phyloP scores from a whole-genome alignment of 352 stramenopile genomes.

The Globisporangium echinulatum region DNA sequence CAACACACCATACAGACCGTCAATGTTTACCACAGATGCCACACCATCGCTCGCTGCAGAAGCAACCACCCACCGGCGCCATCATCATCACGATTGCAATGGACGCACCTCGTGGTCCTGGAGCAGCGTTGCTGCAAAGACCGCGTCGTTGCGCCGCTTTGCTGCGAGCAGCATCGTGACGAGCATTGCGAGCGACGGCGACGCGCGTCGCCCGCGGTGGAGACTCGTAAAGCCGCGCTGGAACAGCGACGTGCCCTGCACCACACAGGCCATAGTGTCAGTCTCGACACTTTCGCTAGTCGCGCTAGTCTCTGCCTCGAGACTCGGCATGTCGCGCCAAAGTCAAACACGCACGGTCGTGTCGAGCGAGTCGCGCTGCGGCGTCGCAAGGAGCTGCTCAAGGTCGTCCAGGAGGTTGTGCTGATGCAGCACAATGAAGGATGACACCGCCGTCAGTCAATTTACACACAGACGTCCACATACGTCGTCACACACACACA shows the following conservation, averaged over 20 bases:
- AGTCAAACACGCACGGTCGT: constrained; percentile 23
- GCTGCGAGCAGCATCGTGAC: constrained; percentile 14
- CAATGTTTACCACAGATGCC: too few species aligned
- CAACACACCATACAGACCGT: neutral
- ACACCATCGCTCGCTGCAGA: neutral
- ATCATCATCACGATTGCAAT: neutral
- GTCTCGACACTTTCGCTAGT: too few species aligned
- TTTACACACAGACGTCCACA: too few species aligned
- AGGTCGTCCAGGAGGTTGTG: constrained; percentile 40
- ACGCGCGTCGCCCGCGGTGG: constrained; percentile 19
- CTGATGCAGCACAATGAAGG: constrained; percentile 1
- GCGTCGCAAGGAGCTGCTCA: constrained; percentile 18
- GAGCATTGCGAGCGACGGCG: constrained; percentile 17
- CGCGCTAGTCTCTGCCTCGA: too few species aligned
- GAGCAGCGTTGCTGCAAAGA: constrained; percentile 47
- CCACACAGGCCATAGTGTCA: too few species aligned
- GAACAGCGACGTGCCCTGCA: constrained; percentile 53
- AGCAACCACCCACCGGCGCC: too few species aligned
- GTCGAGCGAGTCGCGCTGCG: constrained; percentile 29
- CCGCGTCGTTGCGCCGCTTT: constrained; percentile 30
- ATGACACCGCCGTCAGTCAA: neutral
- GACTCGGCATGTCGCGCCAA: too few species aligned
- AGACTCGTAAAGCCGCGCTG: constrained; percentile 47
- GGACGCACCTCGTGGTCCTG: constrained; percentile 22
- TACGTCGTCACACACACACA: neutral